These are phyloP conservation scores for Neodidymelliopsis sp. DNA, from an alignment of 2,329 filamentous ascomycete genomes.

Conservation along the genomic window DNA sequence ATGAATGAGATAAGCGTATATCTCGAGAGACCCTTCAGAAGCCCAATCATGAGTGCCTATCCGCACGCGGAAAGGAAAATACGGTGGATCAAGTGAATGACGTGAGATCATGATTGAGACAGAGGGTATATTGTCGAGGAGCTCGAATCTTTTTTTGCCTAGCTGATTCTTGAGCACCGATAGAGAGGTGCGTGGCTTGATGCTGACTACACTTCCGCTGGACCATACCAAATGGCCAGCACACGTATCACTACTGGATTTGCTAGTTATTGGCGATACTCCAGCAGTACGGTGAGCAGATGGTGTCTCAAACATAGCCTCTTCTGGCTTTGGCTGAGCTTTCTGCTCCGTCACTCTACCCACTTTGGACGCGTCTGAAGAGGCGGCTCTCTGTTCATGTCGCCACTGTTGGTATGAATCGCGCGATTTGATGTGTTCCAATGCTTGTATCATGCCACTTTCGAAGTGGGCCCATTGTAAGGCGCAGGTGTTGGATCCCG, in stretches of 20 bases:
- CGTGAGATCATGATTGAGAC: not conserved
- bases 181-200: conserved; percentile 6
- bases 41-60: not conserved
- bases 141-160: not conserved
- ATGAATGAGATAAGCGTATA: conserved; percentile 5
- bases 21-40: not conserved
- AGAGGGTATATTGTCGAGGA: not conserved
- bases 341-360: not conserved
- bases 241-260: not conserved
- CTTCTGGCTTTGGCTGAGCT: not conserved
- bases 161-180: conserved; percentile 1
- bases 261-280: not conserved
- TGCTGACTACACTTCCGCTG: not conserved
- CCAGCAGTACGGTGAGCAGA: not conserved
- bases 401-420: conserved; percentile 17
- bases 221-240: not conserved
- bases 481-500: conserved; percentile 8
- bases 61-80: conserved; percentile 8
- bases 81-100: not conserved
- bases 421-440: conserved; percentile 9
- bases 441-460: conserved; percentile 7
- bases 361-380: no score
- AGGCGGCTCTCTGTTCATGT: not conserved
- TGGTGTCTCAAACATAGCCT: not conserved
- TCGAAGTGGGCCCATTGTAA: conserved; percentile 15